Base-by-base conservation (phyloP, 2,329 filamentous ascomycete species). In the Diaporthe humulicola region DNA sequence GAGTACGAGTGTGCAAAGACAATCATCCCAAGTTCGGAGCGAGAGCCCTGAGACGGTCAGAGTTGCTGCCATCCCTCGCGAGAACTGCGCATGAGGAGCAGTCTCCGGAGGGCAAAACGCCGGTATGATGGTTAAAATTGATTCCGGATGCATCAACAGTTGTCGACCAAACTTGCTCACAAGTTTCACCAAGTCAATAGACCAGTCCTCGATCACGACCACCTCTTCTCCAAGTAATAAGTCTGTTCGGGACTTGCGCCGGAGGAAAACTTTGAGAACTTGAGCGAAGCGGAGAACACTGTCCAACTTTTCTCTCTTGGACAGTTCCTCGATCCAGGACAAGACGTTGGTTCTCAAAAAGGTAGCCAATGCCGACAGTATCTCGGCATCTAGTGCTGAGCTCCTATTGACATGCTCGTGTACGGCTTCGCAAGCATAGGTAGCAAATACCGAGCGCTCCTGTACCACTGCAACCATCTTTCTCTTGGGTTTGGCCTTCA, bases 141-240 rank as follows among this genome's bases (percentile, higher is more conserved):
- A 61, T 14, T 61, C n/a, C 36, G 57, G 57, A 5, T 61, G 57
- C 36, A 61, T 28, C 12, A 42, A n/a, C 15, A 61, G 36, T 28
- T 61, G 57, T 28, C 57, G 57, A 19, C 36, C 57, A 25, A 61
- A 61, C 57, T 42, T 61, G 57, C 57, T 61, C 36, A 61, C 36
- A 3, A 61, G 14, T 25, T 61, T 61, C 5, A 61, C 57, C 12
- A 61, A 28, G 36, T 61, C 36, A 19, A 42, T 42, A n/a, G 57
- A 61, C 36, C 57, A 61, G 22, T 25, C n/a, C n/a, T 61, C n/a
- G 15, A 61, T 28, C 8, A 42, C 8, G 14, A 42, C 57, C 7
- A 25, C 22, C 12, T 60, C 36, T 25, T 42, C 57, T 28, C 22
- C 22, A 28, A 60, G 57, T 4, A 60, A 28, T n/a, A 60, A 60